Base-by-base conservation (phyloP, 306 rosid genomes). In the Prunus mume region DNA sequence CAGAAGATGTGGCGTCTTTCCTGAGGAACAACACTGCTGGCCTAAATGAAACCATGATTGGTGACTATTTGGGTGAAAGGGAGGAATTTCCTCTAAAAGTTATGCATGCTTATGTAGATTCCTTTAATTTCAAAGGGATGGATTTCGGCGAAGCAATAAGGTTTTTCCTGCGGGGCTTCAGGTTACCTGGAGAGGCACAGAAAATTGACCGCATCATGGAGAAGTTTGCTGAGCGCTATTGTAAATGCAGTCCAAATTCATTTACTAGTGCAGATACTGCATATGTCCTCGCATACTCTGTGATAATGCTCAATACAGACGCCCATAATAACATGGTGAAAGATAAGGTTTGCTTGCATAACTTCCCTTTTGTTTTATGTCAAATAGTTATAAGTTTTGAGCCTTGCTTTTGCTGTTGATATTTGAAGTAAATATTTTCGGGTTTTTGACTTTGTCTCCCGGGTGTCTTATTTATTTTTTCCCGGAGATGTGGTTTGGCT, bases 161-260 rank as follows among this genome's bases (percentile, higher is more conserved):
- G 80, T 92, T 92, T 88, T 96, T 96, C 85, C 97, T 96, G 54
- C 90, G 84, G 80, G 99, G 99, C 82, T 96, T 96, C 88, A 92
- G 90, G 87, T 83, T 96, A 77, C 99, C 99, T 62, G 99, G 99
- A 81, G 99, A 96, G 85, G 99, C 99, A 75, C 99, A 96, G 79
- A 96, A 96, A 86, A 96, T 96, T 58, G 99, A 96, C 79, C 99
- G 98, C 71, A 96, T 96, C 78, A 96, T 96, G 99, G 99, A 96
- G 96, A 96, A 96, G 90, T 92, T 96, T 89, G 99, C 99, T n/a
- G 99, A 96, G 86, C 98, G 99, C 63, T 96, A 87, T 82, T 96
- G 99, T 85, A 96, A 92, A 92, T 92, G 97, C 88, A 96, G 78
- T 70, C 96, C 98, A 30, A 91, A 85, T 91, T 91, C 97, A 62